These are phyloP conservation scores for Botryosphaeria dothidea DNA, from an alignment of 2,329 filamentous ascomycete genomes.

Conservation along the genomic window DNA sequence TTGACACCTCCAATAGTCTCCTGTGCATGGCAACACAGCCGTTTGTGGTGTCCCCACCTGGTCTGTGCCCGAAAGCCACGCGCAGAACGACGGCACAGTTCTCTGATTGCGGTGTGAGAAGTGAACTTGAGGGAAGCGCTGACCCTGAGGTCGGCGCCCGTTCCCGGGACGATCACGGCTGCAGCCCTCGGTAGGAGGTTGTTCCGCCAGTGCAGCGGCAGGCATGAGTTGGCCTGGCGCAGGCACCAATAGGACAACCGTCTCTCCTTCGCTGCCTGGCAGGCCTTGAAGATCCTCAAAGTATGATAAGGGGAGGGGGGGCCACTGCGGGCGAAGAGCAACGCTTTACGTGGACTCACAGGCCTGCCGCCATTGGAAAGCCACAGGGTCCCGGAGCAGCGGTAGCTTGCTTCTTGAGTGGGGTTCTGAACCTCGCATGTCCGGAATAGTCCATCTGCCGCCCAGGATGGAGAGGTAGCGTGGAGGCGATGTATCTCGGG, in stretches of 20 bases:
- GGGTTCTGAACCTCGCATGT: conserved; percentile 15
- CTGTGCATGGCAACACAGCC: conserved; percentile 10
- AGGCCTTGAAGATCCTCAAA: conserved; percentile 1
- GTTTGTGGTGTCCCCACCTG: background rate
- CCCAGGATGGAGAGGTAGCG: conserved; percentile 2
- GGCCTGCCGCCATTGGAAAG: conserved; percentile 1
- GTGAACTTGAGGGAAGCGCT: background rate
- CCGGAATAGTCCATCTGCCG: conserved; percentile 1
- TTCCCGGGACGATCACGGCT: conserved; percentile 1
- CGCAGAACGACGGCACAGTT: background rate
- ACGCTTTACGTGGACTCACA: background rate
- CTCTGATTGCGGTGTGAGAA: conserved; percentile 3
- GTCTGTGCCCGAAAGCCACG: conserved; percentile 8
- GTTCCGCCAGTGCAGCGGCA: background rate
- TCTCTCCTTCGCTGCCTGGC: background rate
- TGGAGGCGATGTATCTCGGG: conserved; percentile 1
- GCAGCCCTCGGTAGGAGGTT: conserved; percentile 3
- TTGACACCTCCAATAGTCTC: conserved; percentile 14
- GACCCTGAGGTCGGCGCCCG: background rate
- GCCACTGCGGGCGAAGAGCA: background rate
- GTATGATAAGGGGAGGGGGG: background rate
- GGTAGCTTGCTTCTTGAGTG: conserved; percentile 12
- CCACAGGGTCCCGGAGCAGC: conserved; percentile 5
- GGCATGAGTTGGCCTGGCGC: background rate
- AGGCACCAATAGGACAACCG: background rate